Evolutionary conservation across 768 basidiomycete species (phyloP).

Genomic region (Hysterangium stoloniferum): DNA sequence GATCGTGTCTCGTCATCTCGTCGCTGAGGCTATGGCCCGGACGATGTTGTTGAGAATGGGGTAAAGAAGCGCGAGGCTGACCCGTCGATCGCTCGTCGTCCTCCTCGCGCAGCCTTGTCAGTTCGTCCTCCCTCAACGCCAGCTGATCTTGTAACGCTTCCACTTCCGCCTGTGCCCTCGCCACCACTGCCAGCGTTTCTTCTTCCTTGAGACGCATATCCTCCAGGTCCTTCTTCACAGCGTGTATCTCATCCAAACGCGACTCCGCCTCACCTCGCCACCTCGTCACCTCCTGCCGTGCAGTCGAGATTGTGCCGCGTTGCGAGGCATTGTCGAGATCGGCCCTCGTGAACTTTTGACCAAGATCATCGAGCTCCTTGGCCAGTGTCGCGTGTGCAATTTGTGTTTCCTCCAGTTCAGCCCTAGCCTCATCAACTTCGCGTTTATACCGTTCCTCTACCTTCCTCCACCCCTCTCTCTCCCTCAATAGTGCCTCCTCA

Average conservation of each 20-base stretch:
- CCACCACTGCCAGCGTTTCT: constrained; percentile 58
- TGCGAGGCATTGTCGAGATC: constrained; percentile 50
- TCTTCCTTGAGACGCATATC: constrained; percentile 40
- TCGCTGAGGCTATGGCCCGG: constrained; percentile 47
- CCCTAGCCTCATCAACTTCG: constrained; percentile 40
- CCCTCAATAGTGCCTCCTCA: constrained; percentile 24
- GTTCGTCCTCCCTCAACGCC: constrained; percentile 54
- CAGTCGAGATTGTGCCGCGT: constrained; percentile 36
- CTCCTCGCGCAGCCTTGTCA: constrained; percentile 47
- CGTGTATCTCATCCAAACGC: constrained; percentile 47
- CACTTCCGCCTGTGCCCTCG: constrained; percentile 59
- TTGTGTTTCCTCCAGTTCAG: constrained; percentile 58
- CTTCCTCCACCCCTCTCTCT: constrained; percentile 41
- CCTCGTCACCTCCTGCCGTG: constrained; percentile 48
- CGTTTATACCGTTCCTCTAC: constrained; percentile 36
- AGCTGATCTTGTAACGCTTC: constrained; percentile 63
- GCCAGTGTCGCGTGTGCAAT: constrained; percentile 55
- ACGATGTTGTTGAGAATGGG: constrained; percentile 23
- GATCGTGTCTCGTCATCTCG: constrained; percentile 72
- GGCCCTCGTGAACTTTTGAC: constrained; percentile 38
- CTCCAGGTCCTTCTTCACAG: constrained; percentile 45
- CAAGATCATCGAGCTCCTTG: constrained; percentile 27
- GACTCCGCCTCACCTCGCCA: constrained; percentile 33
- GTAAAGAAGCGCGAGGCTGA: constrained; percentile 26
- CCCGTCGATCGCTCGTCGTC: constrained; percentile 26